Conservation (phyloP, 208 protist species). For the Acanthamoeba healyi region DNA sequence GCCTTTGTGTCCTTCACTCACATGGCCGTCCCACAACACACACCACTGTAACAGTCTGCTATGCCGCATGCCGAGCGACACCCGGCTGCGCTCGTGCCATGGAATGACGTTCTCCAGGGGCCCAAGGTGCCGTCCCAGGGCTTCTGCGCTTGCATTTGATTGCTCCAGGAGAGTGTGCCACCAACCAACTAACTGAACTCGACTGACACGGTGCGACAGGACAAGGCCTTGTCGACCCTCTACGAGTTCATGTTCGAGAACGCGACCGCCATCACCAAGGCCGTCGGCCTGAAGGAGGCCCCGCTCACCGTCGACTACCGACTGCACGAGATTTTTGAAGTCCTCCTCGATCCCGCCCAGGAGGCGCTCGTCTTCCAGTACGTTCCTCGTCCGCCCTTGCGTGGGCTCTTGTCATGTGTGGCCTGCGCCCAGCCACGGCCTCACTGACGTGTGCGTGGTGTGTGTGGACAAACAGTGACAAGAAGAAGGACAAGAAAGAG, state of each 20-base stretch:
- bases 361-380: slow-evolving; percentile 5
- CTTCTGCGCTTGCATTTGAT: too few relatives aligned
- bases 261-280: neutral
- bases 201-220: neutral
- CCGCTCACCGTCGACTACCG: neutral
- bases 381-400: neutral
- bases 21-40: too few relatives aligned
- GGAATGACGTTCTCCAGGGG: neutral
- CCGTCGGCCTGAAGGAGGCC: neutral
- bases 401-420: too few relatives aligned
- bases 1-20: neutral
- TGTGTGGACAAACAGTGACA: neutral
- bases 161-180: too few relatives aligned
- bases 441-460: neutral
- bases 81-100: neutral
- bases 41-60: slow-evolving; percentile 17
- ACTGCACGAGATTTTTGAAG: slow-evolving; percentile 12
- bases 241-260: slow-evolving; percentile 5
- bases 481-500: slow-evolving; percentile 13
- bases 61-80: neutral
- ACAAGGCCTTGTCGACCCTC: neutral
- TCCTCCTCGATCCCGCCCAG: neutral
- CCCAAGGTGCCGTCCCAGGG: neutral
- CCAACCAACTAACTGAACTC: too few relatives aligned
- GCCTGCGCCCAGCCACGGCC: too few relatives aligned